These are phyloP conservation scores for Boletus sp. DNA, from an alignment of 1,284 basidiomycete species.

Conservation along the genomic window DNA sequence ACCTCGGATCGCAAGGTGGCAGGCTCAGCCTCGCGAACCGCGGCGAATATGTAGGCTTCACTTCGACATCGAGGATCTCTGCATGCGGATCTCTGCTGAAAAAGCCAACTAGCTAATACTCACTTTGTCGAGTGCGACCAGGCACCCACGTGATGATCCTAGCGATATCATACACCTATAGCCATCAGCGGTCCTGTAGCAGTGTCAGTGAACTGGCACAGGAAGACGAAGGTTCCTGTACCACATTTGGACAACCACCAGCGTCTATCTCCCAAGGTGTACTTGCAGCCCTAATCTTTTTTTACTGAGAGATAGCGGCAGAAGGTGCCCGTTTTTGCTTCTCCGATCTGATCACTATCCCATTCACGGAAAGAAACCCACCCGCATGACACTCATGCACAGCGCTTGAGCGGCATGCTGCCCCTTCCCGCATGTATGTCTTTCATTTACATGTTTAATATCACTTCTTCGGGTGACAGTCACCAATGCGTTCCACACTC, in stretches of 20 bases:
- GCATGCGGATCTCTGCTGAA: no score
- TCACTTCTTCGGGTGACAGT: not conserved
- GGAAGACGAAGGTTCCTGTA: no score
- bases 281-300: no score
- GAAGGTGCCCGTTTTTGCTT: no score
- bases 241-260: not conserved
- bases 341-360: no score
- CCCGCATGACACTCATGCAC: not conserved
- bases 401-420: not conserved
- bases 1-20: constrained; percentile 3
- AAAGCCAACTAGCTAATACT: not conserved
- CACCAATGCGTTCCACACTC: no score
- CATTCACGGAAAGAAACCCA: not conserved
- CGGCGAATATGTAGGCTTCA: not conserved
- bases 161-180: not conserved
- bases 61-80: not conserved
- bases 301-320: no score
- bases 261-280: not conserved
- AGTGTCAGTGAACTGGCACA: not conserved
- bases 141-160: no score
- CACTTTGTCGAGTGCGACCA: not conserved
- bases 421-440: not conserved
- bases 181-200: not conserved
- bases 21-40: not conserved
- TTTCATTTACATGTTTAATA: not conserved